Evolutionary conservation across 2,329 filamentous ascomycete species (phyloP).

Genomic region (Onygena corvina): DNA sequence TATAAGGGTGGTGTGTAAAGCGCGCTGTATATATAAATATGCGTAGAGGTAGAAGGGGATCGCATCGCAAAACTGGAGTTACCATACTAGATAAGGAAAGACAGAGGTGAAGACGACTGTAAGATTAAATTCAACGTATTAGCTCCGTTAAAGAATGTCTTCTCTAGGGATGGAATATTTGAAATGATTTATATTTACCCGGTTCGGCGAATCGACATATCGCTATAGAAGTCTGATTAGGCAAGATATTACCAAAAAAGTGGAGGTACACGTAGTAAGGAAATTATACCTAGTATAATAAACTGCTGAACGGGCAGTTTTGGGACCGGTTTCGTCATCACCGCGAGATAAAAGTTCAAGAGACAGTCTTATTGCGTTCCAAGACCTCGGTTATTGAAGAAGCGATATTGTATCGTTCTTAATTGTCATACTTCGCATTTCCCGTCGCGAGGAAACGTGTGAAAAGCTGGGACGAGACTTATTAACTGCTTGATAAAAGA

Average conservation of each 20-base stretch:
- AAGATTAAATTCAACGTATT: constrained; percentile 6
- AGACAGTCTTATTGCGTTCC: neutral
- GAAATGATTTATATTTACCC: constrained; percentile 32
- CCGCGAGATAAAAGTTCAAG: too few relatives aligned
- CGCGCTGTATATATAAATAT: neutral
- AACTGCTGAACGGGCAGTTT: constrained; percentile 68
- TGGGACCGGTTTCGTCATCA: constrained; percentile 24
- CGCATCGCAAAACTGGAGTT: neutral
- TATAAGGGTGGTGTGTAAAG: neutral
- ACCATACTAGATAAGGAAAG: constrained; percentile 45
- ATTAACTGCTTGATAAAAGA: neutral
- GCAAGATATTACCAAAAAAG: constrained; percentile 19
- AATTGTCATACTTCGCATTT: neutral
- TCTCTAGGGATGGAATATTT: constrained; percentile 10
- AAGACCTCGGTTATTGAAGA: neutral
- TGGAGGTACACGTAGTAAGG: neutral
- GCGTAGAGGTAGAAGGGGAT: neutral
- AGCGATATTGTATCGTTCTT: neutral
- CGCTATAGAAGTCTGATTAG: constrained; percentile 37
- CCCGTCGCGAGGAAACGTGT: neutral
- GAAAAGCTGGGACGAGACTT: neutral
- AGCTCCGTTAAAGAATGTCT: constrained; percentile 9
- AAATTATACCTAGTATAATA: constrained; percentile 56
- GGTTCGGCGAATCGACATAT: constrained; percentile 70
- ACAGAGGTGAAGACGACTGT: constrained; percentile 53